Evolutionary conservation across 2,329 filamentous ascomycete species (phyloP).

Genomic region (Passalora sequoiae): DNA sequence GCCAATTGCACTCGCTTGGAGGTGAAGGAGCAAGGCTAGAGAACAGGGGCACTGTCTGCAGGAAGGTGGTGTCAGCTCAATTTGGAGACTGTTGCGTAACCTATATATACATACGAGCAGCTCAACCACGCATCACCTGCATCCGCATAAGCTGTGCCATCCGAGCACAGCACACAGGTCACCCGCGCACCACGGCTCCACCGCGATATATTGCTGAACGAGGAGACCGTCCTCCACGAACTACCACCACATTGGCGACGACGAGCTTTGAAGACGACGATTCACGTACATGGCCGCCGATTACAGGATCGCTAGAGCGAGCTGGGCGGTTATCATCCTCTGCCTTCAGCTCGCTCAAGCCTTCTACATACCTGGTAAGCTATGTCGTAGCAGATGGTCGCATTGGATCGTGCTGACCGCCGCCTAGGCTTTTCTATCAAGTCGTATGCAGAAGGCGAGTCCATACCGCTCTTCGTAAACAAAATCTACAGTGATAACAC

Average conservation of each 20-base stretch:
- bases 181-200: not conserved
- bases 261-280: not conserved
- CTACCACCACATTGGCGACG: not conserved
- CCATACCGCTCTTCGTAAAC: constrained; percentile 81
- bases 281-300: constrained; percentile 34
- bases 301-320: constrained; percentile 36
- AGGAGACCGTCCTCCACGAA: not conserved
- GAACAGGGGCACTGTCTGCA: not conserved
- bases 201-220: not conserved
- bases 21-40: not conserved
- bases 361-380: constrained; percentile 79
- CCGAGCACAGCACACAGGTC: not conserved
- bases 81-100: too few relatives aligned
- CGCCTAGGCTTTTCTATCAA: constrained; percentile 71
- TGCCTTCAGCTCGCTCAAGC: constrained; percentile 53
- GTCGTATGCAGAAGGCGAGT: constrained; percentile 69
- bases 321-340: constrained; percentile 47
- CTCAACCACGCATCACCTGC: not conserved
- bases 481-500: constrained; percentile 88
- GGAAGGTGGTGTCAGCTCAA: too few relatives aligned
- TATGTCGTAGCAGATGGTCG: not conserved
- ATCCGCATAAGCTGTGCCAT: not conserved
- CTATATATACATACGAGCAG: too few relatives aligned
- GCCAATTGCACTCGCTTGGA: constrained; percentile 8
- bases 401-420: constrained; percentile 11